These are phyloP conservation scores for Pythium scleroteichum DNA, from an alignment of 352 stramenopile species.

Conservation along the genomic window DNA sequence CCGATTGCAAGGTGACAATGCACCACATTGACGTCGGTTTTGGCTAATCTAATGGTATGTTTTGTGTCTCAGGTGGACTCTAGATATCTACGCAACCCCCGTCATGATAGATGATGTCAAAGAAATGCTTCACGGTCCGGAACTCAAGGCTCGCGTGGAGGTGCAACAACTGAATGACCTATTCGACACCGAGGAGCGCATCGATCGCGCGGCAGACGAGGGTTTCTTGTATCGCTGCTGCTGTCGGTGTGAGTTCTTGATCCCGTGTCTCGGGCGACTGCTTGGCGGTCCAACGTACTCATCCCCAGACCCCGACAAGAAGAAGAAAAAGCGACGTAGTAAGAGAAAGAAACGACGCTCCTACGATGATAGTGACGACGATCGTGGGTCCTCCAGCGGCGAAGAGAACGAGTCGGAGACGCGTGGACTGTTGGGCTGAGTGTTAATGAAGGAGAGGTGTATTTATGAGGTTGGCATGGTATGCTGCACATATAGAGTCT, in stretches of 20 bases:
- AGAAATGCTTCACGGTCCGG: constrained; percentile 67
- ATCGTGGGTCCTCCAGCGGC: constrained; percentile 25
- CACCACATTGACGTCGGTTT: not conserved
- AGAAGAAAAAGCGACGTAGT: constrained; percentile 28
- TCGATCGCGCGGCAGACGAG: constrained; percentile 33
- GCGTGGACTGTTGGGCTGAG: constrained; percentile 50
- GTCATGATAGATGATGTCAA: constrained; percentile 77
- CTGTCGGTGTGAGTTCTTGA: constrained; percentile 75
- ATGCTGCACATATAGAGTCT: constrained; percentile 11
- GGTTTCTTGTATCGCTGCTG: constrained; percentile 65
- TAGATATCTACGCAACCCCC: constrained; percentile 78
- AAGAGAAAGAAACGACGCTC: constrained; percentile 31
- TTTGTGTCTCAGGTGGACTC: constrained; percentile 41
- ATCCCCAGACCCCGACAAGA: constrained; percentile 36
- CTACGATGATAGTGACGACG: constrained; percentile 42
- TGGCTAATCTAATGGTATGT: not conserved
- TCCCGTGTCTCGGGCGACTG: constrained; percentile 66
- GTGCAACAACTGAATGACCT: constrained; percentile 65
- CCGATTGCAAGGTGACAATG: constrained; percentile 49
- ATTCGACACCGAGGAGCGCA: constrained; percentile 41
- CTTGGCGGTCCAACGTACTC: constrained; percentile 74
- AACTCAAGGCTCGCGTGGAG: constrained; percentile 64
- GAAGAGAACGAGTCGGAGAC: constrained; percentile 39
- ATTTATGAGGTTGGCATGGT: constrained; percentile 26
- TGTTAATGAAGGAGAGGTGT: constrained; percentile 16